Percentiles rank a stretch among this genome's conserved stretches.
Conservation (phyloP, 805 yeast genomes). For the Komagataella ulmi region DNA sequence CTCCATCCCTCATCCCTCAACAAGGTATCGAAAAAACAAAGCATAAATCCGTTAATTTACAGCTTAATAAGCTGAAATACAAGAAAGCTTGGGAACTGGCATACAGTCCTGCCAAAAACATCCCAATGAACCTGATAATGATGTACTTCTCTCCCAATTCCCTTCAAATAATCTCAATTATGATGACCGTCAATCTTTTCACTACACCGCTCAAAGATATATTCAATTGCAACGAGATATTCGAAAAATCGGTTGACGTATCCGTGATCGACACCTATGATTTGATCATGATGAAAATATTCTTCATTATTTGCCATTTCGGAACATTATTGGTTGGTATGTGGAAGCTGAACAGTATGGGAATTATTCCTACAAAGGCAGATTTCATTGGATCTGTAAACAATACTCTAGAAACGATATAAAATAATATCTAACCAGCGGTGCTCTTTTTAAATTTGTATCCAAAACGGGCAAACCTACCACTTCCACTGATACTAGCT, state of each 20-base stretch:
- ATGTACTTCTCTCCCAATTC: slow-evolving; percentile 88
- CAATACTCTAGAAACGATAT: slow-evolving; percentile 1
- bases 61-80: slow-evolving; percentile 25
- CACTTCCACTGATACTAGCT: neutral
- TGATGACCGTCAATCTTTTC: slow-evolving; percentile 78
- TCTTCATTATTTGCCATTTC: slow-evolving; percentile 24
- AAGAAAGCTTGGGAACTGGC: slow-evolving; percentile 86
- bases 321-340: slow-evolving; percentile 61
- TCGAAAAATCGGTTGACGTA: slow-evolving; percentile 19
- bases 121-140: slow-evolving; percentile 89
- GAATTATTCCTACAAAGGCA: slow-evolving; percentile 75
- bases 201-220: slow-evolving; percentile 70
- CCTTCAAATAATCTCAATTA: slow-evolving; percentile 79
- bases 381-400: slow-evolving; percentile 37
- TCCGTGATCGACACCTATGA: slow-evolving; percentile 8
- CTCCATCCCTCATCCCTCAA: neutral
- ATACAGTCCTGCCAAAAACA: slow-evolving; percentile 58
- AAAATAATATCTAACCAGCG: neutral
- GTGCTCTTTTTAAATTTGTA: slow-evolving; percentile 1
- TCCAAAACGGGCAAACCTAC: slow-evolving; percentile 2
- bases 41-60: slow-evolving; percentile 5
- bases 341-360: slow-evolving; percentile 81
- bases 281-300: slow-evolving; percentile 10
- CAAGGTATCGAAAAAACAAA: neutral
- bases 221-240: slow-evolving; percentile 38